Evolutionary conservation across 2,329 filamentous ascomycete genomes (phyloP).

Genomic region (Ascochyta pisi): DNA sequence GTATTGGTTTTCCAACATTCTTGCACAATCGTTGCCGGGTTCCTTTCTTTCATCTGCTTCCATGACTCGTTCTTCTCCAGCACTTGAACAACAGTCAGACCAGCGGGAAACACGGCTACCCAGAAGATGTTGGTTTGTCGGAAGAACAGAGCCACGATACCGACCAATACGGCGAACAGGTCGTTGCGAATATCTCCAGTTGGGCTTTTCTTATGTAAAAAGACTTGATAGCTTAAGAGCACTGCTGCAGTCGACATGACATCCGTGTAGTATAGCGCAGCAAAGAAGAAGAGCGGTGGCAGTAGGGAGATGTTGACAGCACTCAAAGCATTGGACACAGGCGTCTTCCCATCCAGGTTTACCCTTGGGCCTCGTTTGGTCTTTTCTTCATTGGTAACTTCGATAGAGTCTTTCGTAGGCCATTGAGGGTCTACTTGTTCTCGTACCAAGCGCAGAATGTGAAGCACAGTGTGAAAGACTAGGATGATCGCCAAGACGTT

Average conservation of each 20-base stretch:
- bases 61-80: slow-evolving; percentile 27
- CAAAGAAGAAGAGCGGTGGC: slow-evolving; percentile 94
- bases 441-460: slow-evolving; percentile 4
- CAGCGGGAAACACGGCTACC: slow-evolving; percentile 80
- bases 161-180: slow-evolving; percentile 57
- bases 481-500: slow-evolving; percentile 50
- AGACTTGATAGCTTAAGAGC: slow-evolving; percentile 68
- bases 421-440: slow-evolving; percentile 2
- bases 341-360: slow-evolving; percentile 37
- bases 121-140: slow-evolving; percentile 98
- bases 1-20: slow-evolving; percentile 32
- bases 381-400: not conserved
- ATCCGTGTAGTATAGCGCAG: slow-evolving; percentile 93
- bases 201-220: slow-evolving; percentile 40
- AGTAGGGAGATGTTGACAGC: slow-evolving; percentile 84
- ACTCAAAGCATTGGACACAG: slow-evolving; percentile 58
- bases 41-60: not conserved
- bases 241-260: slow-evolving; percentile 80
- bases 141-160: slow-evolving; percentile 74
- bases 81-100: slow-evolving; percentile 45
- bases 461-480: slow-evolving; percentile 28
- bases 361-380: not conserved
- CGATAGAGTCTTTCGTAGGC: not conserved
- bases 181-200: slow-evolving; percentile 18
- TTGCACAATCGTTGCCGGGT: slow-evolving; percentile 11